Evolutionary conservation across 2,329 filamentous ascomycete species (phyloP).

Genomic region (Aspergillus fumigatus): DNA sequence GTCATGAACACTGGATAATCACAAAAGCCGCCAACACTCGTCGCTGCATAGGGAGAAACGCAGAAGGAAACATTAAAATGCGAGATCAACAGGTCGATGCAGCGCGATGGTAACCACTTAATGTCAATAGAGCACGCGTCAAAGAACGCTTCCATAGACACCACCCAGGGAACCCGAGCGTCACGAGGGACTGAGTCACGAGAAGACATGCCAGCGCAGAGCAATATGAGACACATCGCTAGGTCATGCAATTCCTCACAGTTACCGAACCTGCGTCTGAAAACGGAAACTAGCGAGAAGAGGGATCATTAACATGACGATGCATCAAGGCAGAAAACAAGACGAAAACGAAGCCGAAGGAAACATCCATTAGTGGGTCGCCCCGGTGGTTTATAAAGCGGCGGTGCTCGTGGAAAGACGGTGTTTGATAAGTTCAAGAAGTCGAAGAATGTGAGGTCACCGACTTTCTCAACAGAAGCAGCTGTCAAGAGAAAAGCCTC

Average conservation of each 20-base stretch:
- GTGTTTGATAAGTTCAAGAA: conserved; percentile 6
- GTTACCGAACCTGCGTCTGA: background rate
- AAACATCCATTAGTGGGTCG: conserved; percentile 30
- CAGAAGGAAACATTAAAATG: background rate
- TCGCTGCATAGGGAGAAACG: background rate
- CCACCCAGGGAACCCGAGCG: background rate
- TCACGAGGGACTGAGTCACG: background rate
- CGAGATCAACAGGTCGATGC: conserved; percentile 3
- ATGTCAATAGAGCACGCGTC: background rate
- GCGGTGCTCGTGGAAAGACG: conserved; percentile 13
- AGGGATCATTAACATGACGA: conserved; percentile 4
- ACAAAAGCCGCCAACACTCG: conserved; percentile 2
- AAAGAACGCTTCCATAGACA: background rate
- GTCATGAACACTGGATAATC: conserved; percentile 8
- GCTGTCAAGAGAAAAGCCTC: conserved; percentile 2
- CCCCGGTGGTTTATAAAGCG: conserved; percentile 32
- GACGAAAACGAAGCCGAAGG: conserved; percentile 1
- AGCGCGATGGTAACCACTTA: background rate
- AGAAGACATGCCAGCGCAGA: background rate
- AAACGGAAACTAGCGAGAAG: conserved; percentile 3
- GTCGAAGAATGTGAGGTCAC: conserved; percentile 5
- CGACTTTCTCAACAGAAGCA: conserved; percentile 4
- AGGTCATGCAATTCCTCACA: background rate
- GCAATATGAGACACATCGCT: background rate
- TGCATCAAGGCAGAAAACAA: conserved; percentile 1